These are phyloP conservation scores for Graphiopsis chlorocephala DNA, from an alignment of 2,329 filamentous ascomycete species.

Conservation along the genomic window DNA sequence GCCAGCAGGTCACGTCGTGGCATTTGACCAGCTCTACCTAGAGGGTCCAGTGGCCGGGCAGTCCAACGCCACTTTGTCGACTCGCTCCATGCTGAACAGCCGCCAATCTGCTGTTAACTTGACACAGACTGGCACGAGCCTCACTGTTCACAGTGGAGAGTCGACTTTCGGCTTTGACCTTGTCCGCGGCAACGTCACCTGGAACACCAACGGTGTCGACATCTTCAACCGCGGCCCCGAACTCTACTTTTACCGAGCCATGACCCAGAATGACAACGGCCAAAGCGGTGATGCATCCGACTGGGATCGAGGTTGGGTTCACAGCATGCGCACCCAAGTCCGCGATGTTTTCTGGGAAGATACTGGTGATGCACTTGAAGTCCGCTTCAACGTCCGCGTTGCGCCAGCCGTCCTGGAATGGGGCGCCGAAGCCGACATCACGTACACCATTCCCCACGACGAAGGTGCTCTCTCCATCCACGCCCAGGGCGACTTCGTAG, in stretches of 20 bases:
- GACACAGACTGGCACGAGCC: slow-evolving; percentile 6
- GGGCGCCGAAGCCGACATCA: slow-evolving; percentile 46
- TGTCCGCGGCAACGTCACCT: slow-evolving; percentile 19
- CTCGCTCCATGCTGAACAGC: not conserved
- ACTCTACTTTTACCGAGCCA: slow-evolving; percentile 57
- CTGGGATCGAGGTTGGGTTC: slow-evolving; percentile 46
- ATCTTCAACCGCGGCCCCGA: slow-evolving; percentile 22
- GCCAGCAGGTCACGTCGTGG: slow-evolving; percentile 36
- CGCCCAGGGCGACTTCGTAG: slow-evolving; percentile 39
- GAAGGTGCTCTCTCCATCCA: slow-evolving; percentile 42
- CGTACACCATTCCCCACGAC: slow-evolving; percentile 49
- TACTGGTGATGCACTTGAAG: slow-evolving; percentile 12
- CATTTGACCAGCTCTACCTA: slow-evolving; percentile 26
- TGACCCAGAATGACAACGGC: slow-evolving; percentile 64
- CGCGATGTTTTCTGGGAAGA: slow-evolving; percentile 19
- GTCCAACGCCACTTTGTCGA: slow-evolving; percentile 3
- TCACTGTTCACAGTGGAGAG: slow-evolving; percentile 10
- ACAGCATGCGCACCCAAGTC: slow-evolving; percentile 23
- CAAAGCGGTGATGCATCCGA: slow-evolving; percentile 48
- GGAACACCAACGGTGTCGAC: slow-evolving; percentile 25
- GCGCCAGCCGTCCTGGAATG: slow-evolving; percentile 61
- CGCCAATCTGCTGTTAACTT: slow-evolving; percentile 9
- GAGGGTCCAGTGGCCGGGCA: slow-evolving; percentile 28
- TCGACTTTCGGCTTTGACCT: slow-evolving; percentile 12
- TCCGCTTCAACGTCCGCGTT: slow-evolving; percentile 29